These are phyloP conservation scores for Dimargaris cristalligena DNA, from an alignment of 192 early-diverging fungal species.

Conservation along the genomic window DNA sequence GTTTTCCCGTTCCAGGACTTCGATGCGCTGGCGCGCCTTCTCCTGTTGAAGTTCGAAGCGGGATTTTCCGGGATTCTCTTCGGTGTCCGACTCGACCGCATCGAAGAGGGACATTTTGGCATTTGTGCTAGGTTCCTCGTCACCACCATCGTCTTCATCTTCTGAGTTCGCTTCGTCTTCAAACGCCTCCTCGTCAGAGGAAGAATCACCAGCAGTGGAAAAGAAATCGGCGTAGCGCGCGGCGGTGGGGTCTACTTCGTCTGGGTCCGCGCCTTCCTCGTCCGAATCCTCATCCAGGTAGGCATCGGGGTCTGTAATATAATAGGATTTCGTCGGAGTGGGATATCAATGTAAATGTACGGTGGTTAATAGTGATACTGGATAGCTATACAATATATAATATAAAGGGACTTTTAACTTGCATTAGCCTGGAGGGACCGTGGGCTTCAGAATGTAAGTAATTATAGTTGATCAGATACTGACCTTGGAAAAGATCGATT, in stretches of 20 bases:
- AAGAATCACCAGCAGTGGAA: slow-evolving; percentile 13
- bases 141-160: slow-evolving; percentile 12
- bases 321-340: no score
- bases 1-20: slow-evolving; percentile 71
- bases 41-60: slow-evolving; percentile 68
- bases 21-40: slow-evolving; percentile 50
- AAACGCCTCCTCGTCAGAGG: slow-evolving; percentile 27
- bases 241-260: no score
- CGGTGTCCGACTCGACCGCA: slow-evolving; percentile 14
- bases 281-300: no score
- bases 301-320: no score
- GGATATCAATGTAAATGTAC: no score
- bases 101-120: slow-evolving; percentile 14
- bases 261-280: no score
- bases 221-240: slow-evolving; percentile 15
- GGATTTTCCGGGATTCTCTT: slow-evolving; percentile 27
- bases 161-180: slow-evolving; percentile 27
- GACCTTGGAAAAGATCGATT: slow-evolving; percentile 33
- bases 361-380: no score
- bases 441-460: no score
- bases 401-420: no score
- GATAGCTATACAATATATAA: no score
- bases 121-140: slow-evolving; percentile 12
- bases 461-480: no score
- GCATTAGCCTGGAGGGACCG: no score